Conservation (phyloP, 2,329 filamentous ascomycete species). For the Tolypocladium endophyticum region DNA sequence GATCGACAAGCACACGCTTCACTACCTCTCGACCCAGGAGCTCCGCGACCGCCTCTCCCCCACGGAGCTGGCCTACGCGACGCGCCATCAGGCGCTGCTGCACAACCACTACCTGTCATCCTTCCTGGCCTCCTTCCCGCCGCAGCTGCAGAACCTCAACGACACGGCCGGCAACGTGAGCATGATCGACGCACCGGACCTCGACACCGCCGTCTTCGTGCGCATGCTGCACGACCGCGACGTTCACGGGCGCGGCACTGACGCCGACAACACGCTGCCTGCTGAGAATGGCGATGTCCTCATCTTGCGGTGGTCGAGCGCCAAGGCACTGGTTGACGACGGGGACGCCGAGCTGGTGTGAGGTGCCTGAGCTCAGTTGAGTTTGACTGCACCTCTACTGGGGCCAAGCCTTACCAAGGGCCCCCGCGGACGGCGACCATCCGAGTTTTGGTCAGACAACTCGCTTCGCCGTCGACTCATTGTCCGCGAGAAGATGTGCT, state of each 20-base stretch:
- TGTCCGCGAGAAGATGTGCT: neutral
- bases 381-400: neutral
- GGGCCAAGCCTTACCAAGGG: neutral
- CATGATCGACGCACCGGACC: conserved; percentile 86
- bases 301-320: conserved; percentile 65
- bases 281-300: conserved; percentile 53
- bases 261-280: conserved; percentile 49
- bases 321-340: conserved; percentile 47
- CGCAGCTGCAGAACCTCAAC: conserved; percentile 71
- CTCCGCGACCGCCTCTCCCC: conserved; percentile 57
- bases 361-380: conserved; percentile 8
- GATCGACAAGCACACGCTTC: conserved; percentile 68
- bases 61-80: conserved; percentile 73
- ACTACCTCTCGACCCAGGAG: conserved; percentile 53
- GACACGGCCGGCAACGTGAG: conserved; percentile 81
- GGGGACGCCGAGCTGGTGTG: conserved; percentile 50
- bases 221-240: conserved; percentile 54
- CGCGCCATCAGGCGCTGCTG: conserved; percentile 73
- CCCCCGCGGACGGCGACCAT: neutral
- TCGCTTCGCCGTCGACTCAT: neutral
- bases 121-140: conserved; percentile 75
- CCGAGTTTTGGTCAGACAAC: neutral
- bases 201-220: conserved; percentile 75
- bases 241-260: conserved; percentile 51
- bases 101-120: conserved; percentile 76